Evolutionary conservation across 306 rosid species (phyloP), one percentile per base, ranked within the genome.

Genomic region (Gastrolobium villosum): DNA sequence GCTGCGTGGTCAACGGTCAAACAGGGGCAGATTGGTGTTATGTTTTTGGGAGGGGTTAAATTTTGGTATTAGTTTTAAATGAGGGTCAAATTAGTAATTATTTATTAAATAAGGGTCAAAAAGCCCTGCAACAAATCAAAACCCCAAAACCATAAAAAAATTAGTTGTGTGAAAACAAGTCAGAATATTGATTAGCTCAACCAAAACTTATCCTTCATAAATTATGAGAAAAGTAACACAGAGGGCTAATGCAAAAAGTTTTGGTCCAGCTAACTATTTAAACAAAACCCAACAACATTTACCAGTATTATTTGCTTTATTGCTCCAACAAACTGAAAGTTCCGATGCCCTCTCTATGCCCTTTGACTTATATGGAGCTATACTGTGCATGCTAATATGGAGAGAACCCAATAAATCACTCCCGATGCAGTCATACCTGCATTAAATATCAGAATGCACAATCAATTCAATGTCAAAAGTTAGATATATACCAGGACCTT

Each of bases 401-500:
- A 93, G 81, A 76, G 96, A 82, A 65, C 87, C 97, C 92, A 96
- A 79, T 70, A 96, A 79, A 80, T 96, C 99, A 84, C 88, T 93
- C 84, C 93, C 98, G 9, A 96, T 91, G 82, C 94, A 91, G 40
- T 93, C 98, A 76, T 93, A 93, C 99, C 99, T 96, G 94, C 85
- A 76, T 34, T 60, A 74, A 65, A 72, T 72, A 52, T 49, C 37
- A 73, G 56, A 79, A 77, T 26, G 62, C 36, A 68, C 43, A 79
- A 65, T 54, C 35, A 79, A 20, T 0, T 48, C 44, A 57, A 77
- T 75, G 15, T 49, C 72, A 74, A 77, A 65, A 76, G 54, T 6
- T 49, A 41, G 37, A 30, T 7, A 71, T 53, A 62, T 15, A 74
- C 35, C 4, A 77, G 67, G 34, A 44, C 49, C 57, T 43, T 75